Base-by-base conservation (phyloP, 352 stramenopile species). In the Phytophthora sansomeana region DNA sequence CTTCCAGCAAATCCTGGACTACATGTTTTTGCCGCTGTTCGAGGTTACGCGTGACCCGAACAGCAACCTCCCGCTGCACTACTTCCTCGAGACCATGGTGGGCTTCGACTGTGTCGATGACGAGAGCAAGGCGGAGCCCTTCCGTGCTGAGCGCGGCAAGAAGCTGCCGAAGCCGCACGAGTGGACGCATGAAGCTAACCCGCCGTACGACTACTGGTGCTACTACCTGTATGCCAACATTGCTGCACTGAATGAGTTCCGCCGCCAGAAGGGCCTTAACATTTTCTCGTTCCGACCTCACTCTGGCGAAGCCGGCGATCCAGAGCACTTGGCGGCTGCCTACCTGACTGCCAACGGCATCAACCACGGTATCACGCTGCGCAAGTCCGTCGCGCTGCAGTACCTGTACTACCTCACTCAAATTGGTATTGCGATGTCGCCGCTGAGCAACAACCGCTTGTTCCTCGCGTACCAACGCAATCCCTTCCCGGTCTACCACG, bases 81-180 rank as follows among this genome's bases (percentile, higher is more conserved):
- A 93, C 60, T 98, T 98, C 57, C 67, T 98, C 2, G 77, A 98
- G 69, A 97, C 91, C 1, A 88, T 99, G 73, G 93, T 99, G 39
- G 98, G 96, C 41, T 99, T 99, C 62, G 98, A 99, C 75, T 99
- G 92, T 19, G 98, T 99, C 9, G 98, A 99, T 67, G 98, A 99
- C 67, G 98, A 99, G 75, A 98, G 92, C 62, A 98, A 98, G 73
- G 74, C 89, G 10, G 97, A 98, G 62, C 78, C 81, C 8, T 74
- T 95, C n/a, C 87, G 85, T 50, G 80, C 85, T 57, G 85, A 93
- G 63, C 80, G 77, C n/a, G 85, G 84, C 43, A 93, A 93, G 70
- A 69, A 74, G 51, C 57, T 97, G 50, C 77, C 90, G 5, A 80
- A 84, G 51, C 92, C 93, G 0, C 77, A 92, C 26, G 72, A 96